Evolutionary conservation across 192 early-diverging fungal genomes (phyloP), one percentile per base, ranked within the genome.

Genomic region (Podila epigama): DNA sequence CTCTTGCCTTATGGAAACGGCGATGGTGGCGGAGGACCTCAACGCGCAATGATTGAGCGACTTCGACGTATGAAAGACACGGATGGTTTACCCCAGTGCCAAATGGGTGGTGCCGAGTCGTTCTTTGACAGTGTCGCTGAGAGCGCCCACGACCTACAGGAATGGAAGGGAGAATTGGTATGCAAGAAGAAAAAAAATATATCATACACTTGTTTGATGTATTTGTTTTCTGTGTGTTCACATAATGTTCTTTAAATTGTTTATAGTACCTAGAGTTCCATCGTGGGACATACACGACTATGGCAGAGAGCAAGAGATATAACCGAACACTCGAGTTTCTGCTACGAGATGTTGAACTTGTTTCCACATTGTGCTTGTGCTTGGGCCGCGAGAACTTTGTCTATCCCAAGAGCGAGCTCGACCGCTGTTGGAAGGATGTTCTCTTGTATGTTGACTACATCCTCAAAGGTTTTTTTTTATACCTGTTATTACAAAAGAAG

Each of bases 251-350:
- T 53, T 64, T 9, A 52, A 27, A 15, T 32, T 5, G 25, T 60
- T 31, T 25, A 15, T 68, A 90, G 82, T 98, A 99, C 78, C 94
- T 98, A 88, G 98, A 99, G 81, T 88, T 98, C 29, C 98, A 99
- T 79, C 89, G 98, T 56, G 98, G 98, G 57, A 98, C 96, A 52
- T 98, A 98, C 80, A 99, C 98, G 1, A 86, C 97, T 3, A 97
- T 98, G 68, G 93, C 92, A 2, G 68, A 83, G 5, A 90, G 87
- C 35, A 99, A 99, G 70, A 85, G 89, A 57, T 87, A 84, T 64
- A 99, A 99, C 81, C 90, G 98, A 8, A 86, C 85, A 41, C 86
- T 86, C 18, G 98, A 99, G 82, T 77, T 91, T 6, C 75, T 98
- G 60, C 79, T 99, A 41, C 89, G 93, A 9, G 89, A 97, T 56